phyloP scores from a whole-genome alignment of 345 rosid species.

The Brassica cretica region DNA sequence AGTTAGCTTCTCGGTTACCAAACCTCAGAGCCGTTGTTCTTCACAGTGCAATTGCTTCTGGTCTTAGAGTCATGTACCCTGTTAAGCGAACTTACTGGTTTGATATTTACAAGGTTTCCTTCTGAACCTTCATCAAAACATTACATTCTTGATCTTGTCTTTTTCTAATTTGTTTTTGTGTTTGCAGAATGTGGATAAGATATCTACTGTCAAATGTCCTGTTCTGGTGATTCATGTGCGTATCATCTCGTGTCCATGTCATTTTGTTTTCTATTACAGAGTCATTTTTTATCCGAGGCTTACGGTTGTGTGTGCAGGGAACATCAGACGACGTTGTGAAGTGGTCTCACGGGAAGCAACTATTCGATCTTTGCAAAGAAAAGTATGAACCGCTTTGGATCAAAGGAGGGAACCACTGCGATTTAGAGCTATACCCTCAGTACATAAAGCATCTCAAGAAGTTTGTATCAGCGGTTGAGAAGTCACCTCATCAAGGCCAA shows the following conservation, averaged over 20 bases:
- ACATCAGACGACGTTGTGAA: conserved; percentile 89
- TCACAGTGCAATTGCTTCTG: conserved; percentile 89
- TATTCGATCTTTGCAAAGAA: conserved; percentile 82
- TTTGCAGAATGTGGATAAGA: conserved; percentile 85
- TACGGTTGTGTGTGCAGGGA: conserved; percentile 53
- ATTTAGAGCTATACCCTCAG: conserved; percentile 78
- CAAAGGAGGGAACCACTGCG: conserved; percentile 91
- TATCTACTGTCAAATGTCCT: conserved; percentile 73
- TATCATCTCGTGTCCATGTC: conserved; percentile 6
- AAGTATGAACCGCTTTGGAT: conserved; percentile 92
- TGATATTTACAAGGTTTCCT: conserved; percentile 79
- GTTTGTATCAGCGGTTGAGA: conserved; percentile 74
- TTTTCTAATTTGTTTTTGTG: conserved; percentile 22
- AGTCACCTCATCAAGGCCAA: conserved; percentile 43
- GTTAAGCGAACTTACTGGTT: conserved; percentile 94
- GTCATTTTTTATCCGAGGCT: not conserved
- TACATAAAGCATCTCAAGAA: conserved; percentile 86
- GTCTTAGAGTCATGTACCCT: conserved; percentile 90
- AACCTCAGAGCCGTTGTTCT: conserved; percentile 87
- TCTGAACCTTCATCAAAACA: not conserved
- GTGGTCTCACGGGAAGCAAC: conserved; percentile 88
- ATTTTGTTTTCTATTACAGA: not conserved
- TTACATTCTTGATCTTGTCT: not conserved
- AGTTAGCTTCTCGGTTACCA: conserved; percentile 69
- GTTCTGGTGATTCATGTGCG: conserved; percentile 80